Evolutionary conservation across 306 rosid genomes (phyloP), one percentile per base, ranked within the genome.

Genomic region (Arachis hypogaea): DNA sequence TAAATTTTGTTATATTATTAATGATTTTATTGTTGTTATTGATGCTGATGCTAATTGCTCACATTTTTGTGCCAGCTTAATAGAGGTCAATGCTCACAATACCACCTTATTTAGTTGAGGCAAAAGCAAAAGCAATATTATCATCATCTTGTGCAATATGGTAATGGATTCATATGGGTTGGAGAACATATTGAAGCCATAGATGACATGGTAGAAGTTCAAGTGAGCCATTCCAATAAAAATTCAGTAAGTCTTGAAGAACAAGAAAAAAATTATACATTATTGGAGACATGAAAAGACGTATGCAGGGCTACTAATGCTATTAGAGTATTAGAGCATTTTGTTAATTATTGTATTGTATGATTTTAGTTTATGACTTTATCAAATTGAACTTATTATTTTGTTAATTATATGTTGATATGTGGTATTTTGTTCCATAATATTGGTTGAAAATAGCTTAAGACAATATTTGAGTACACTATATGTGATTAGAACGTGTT

Each of bases 161-260:
- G 96, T 69, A 91, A 91, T 74, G 98, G 96, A 28, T 91, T 85
- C 75, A 80, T 92, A 78, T 91, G 98, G 96, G 84, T 91, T 52
- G 98, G 98, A 52, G 96, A 91, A 82, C 95, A 89, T 59, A 78
- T 82, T 56, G 90, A 88, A 63, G 81, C 74, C 44, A 80, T 72
- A 18, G 92, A 85, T 8, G 88, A 86, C 73, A 83, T 84, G 89
- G 60, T 82, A 43, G 95, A 80, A 61, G 95, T 85, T 73, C 96
- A 76, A 78, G 83, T 68, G 59, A 73, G 66, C 69, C 87, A 81
- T 59, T 72, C 76, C 22, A 52, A n/a, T 28, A 68, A 73, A 44
- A 33, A 60, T 73, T 16, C 68, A 3, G 3, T 5, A 0, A 79
- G 72, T 72, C 86, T 77, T 38, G 89, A 87, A 72, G 93, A 86